Conservation (phyloP, 495 filamentous ascomycete genomes). For the Podospora tetraspora region DNA sequence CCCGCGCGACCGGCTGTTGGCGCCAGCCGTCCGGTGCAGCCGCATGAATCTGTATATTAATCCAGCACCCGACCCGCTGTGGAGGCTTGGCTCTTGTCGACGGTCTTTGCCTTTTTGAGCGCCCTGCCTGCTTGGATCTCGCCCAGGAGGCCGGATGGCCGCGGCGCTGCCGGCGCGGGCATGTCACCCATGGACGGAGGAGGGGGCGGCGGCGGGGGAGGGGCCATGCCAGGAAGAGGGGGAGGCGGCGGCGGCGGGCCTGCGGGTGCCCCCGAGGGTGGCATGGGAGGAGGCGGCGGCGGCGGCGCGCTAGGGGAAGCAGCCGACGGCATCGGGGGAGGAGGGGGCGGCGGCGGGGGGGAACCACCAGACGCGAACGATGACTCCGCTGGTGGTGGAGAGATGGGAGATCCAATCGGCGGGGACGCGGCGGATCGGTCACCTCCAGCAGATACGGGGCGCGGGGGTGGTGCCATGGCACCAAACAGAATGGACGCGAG, state of each 20-base stretch:
- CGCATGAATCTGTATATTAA: constrained; percentile 31
- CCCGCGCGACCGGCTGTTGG: constrained; percentile 4
- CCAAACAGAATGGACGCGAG: constrained; percentile 92
- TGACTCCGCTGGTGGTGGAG: constrained; percentile 36
- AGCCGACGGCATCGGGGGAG: constrained; percentile 32
- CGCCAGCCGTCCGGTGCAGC: constrained; percentile 6
- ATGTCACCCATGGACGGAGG: constrained; percentile 43
- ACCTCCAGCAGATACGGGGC: constrained; percentile 77
- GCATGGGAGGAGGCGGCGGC: constrained; percentile 44
- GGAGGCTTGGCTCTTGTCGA: constrained; percentile 68
- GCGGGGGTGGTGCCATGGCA: constrained; percentile 83
- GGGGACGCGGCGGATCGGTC: constrained; percentile 52
- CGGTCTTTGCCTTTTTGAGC: constrained; percentile 77
- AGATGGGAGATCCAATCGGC: constrained; percentile 35
- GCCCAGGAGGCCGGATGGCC: constrained; percentile 61
- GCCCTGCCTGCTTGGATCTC: constrained; percentile 74
- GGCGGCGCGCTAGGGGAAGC: constrained; percentile 26
- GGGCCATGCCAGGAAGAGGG: constrained; percentile 47
- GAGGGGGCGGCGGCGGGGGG: constrained; percentile 35
- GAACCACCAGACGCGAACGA: constrained; percentile 32
- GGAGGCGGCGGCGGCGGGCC: constrained; percentile 47
- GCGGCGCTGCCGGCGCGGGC: constrained; percentile 30
- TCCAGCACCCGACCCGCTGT: constrained; percentile 65
- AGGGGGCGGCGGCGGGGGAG: constrained; percentile 53
- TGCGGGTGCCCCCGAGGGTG: constrained; percentile 33